Conservation (phyloP, 1,284 basidiomycete species). For the Leccinum griseonigrum region DNA sequence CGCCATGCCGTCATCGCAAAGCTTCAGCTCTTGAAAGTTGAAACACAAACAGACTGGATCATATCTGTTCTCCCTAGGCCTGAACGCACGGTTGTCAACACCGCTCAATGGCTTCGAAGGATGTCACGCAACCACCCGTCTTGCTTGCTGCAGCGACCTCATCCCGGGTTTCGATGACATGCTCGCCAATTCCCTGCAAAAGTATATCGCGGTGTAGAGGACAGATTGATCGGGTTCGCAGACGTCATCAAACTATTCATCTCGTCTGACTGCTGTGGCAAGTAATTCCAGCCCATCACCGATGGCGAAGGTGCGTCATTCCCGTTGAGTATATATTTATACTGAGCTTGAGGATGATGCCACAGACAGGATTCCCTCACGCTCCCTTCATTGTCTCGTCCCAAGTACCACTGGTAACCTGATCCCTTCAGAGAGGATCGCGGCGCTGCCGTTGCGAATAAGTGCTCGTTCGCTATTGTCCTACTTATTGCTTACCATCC, state of each 20-base stretch:
- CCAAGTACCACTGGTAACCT: conserved; percentile 46
- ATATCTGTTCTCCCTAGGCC: conserved; percentile 44
- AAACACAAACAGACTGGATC: conserved; percentile 31
- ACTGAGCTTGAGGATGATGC: conserved; percentile 7
- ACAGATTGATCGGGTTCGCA: conserved; percentile 64
- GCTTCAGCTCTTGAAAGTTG: conserved; percentile 33
- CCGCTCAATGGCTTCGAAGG: conserved; percentile 62
- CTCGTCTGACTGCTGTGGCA: conserved; percentile 54
- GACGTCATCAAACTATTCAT: conserved; percentile 63
- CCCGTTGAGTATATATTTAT: conserved; percentile 8
- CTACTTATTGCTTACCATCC: conserved; percentile 16
- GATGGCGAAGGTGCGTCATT: conserved; percentile 36
- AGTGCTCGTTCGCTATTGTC: conserved; percentile 8
- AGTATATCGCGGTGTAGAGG: conserved; percentile 48
- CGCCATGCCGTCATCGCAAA: conserved; percentile 63
- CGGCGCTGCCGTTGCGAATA: conserved; percentile 53
- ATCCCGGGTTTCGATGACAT: conserved; percentile 61
- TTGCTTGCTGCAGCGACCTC: conserved; percentile 62
- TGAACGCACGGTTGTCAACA: conserved; percentile 45
- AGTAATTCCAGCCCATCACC: conserved; percentile 56
- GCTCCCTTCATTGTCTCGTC: conserved; percentile 50
- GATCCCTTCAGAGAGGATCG: conserved; percentile 50
- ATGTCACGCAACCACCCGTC: conserved; percentile 54
- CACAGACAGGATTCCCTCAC: conserved; percentile 33
- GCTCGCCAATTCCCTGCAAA: conserved; percentile 18